Conservation (phyloP, 345 rosid genomes). For the Xanthoceras sorbifolium region DNA sequence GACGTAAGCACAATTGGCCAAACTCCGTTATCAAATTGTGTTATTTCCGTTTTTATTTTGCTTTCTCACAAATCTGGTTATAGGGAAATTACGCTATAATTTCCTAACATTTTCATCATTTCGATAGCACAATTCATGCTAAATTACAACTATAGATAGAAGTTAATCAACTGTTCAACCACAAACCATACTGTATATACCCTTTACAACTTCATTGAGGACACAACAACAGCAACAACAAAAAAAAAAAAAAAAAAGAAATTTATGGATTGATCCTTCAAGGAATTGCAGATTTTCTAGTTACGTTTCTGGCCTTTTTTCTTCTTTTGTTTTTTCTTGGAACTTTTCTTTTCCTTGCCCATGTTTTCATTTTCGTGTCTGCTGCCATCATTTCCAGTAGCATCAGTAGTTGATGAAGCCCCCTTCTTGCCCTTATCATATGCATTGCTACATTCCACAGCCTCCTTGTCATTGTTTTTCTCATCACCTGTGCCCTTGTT, state of each 20-base stretch:
- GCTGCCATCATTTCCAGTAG: neutral
- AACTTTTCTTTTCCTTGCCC: neutral
- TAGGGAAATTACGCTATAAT: too few species aligned
- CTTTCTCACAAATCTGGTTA: too few species aligned
- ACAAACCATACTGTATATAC: too few species aligned
- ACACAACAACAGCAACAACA: too few species aligned
- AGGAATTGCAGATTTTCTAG: neutral
- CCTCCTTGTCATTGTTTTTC: neutral
- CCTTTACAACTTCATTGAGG: neutral
- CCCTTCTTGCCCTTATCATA: neutral
- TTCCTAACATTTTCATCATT: too few species aligned
- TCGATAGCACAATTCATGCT: too few species aligned
- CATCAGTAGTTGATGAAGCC: neutral
- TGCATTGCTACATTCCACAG: neutral
- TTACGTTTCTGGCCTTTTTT: neutral
- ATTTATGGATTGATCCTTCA: too few species aligned
- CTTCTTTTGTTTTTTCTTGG: conserved; percentile 7
- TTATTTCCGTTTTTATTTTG: neutral
- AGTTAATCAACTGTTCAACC: neutral
- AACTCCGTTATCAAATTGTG: too few species aligned
- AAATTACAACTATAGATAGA: too few species aligned
- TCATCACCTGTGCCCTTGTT: neutral
- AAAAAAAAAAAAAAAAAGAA: too few species aligned
- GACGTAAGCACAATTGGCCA: too few species aligned
- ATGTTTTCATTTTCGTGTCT: neutral